Evolutionary conservation across 257 asterid genomes (phyloP).

Genomic region (Solanum clarkiae): DNA sequence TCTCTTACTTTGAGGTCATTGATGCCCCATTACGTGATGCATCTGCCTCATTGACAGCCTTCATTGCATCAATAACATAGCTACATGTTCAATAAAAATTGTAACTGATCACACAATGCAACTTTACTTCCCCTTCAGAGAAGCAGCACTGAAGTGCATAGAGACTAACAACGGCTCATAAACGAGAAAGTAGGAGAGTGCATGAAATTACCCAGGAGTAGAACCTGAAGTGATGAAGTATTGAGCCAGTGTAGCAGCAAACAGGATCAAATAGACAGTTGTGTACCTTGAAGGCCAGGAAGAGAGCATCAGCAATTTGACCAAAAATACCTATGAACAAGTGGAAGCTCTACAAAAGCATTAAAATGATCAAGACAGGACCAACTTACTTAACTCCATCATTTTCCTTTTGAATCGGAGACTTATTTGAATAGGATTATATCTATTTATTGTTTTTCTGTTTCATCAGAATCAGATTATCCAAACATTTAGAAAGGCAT

Average conservation of each 20-base stretch:
- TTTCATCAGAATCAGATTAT: not conserved
- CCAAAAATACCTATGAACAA: not conserved
- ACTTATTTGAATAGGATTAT: not conserved
- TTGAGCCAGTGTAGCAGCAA: conserved; percentile 68
- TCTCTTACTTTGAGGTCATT: conserved; percentile 62
- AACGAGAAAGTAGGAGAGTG: not conserved
- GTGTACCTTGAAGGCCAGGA: conserved; percentile 51
- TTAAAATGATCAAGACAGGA: not conserved
- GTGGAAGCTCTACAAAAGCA: not conserved
- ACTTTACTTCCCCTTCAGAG: not conserved
- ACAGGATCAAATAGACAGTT: conserved; percentile 37
- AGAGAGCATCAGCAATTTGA: not conserved
- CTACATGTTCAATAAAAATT: conserved; percentile 24
- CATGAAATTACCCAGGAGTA: conserved; percentile 72
- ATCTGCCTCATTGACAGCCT: conserved; percentile 60
- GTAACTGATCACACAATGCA: not conserved
- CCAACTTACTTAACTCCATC: not conserved
- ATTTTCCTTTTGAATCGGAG: not conserved
- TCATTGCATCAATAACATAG: conserved; percentile 72
- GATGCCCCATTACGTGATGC: conserved; percentile 44
- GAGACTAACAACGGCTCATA: not conserved
- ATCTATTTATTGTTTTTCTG: not conserved
- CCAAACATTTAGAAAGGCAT: not conserved
- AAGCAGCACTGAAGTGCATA: conserved; percentile 3
- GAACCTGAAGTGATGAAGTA: conserved; percentile 76